Base-by-base conservation (phyloP, 2,329 filamentous ascomycete genomes). In the Paracamarosporium sp. region DNA sequence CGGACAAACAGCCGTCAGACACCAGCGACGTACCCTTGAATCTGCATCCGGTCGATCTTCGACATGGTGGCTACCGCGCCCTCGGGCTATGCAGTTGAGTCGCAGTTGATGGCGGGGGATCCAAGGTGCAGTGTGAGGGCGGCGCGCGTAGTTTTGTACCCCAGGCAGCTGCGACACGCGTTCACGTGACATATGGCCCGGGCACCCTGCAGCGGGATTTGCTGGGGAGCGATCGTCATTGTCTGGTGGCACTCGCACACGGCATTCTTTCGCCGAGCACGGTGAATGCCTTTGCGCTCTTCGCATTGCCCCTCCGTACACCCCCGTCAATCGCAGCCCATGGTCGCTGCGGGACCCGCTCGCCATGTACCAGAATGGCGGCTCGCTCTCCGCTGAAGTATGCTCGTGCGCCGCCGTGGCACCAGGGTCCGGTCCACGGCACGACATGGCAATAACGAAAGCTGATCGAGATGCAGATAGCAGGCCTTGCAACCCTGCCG, bases 1-100 rank as follows among this genome's bases (percentile, higher is more conserved):
- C 22, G 20, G 27, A 25, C 38, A 22, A 47, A 27, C 53, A 45
- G 58, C 15, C 27, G 24, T 50, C n/a, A 28, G 31, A 51, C 25
- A 17, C 28, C 56, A 15, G 47, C 24, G 25, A 56, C 71, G 62
- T 78, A 87, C 85, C 93, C 94, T 73, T 88, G 81, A 62, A 98
- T 95, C 65, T 90, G 91, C 67, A 97, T 86, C 74, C 93, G 96
- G 73, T 97, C 92, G 68, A 98, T 93, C 76, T 88, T 90, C 65
- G 93, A 59, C 52, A 59, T 59, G 56, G 11, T 40, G 52, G 41
- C 17, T 28, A 30, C 43, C 43, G 31, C 24, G 24, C 24, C n/a
- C 27, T 30, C 35, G 1, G 4, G 11, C 7, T 22, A 8, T 15
- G 25, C n/a, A 27, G 31, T 27, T 51, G 36, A 20, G 46, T 22